phyloP scores from a whole-genome alignment of 345 rosid species.

The Jatropha curcas region DNA sequence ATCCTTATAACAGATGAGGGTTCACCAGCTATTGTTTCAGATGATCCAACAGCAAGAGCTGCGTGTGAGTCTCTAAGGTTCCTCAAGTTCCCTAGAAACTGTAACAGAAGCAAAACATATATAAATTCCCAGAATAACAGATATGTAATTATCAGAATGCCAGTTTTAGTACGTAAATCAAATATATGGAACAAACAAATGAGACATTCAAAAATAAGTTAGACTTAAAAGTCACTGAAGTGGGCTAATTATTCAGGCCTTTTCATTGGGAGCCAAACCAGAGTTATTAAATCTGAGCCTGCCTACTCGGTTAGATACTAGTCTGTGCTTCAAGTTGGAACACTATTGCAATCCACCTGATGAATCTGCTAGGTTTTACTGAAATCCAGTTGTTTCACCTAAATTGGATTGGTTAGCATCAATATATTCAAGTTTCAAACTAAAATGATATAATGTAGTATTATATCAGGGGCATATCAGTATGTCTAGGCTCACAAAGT shows the following conservation, averaged over 20 bases:
- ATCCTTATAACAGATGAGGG: constrained; percentile 87
- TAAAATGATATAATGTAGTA: background rate
- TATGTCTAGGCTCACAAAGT: background rate
- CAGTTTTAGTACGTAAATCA: background rate
- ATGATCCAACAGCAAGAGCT: constrained; percentile 84
- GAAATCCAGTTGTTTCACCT: background rate
- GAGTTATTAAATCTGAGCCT: background rate
- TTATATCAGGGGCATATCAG: background rate
- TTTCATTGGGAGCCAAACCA: background rate
- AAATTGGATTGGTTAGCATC: background rate
- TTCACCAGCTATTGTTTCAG: constrained; percentile 80
- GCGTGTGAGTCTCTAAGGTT: constrained; percentile 93
- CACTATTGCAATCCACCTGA: background rate
- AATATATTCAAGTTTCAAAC: background rate
- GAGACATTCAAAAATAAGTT: background rate
- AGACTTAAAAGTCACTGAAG: background rate
- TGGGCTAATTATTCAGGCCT: background rate
- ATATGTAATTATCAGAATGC: no score
- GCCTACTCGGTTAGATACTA: background rate
- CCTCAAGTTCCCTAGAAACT: constrained; percentile 95
- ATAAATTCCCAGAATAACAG: no score
- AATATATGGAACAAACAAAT: background rate
- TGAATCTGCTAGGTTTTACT: background rate
- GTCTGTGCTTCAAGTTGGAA: background rate
- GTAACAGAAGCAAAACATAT: constrained; percentile 27